phyloP scores from a whole-genome alignment of 345 rosid species.

The Erodium maritimum region DNA sequence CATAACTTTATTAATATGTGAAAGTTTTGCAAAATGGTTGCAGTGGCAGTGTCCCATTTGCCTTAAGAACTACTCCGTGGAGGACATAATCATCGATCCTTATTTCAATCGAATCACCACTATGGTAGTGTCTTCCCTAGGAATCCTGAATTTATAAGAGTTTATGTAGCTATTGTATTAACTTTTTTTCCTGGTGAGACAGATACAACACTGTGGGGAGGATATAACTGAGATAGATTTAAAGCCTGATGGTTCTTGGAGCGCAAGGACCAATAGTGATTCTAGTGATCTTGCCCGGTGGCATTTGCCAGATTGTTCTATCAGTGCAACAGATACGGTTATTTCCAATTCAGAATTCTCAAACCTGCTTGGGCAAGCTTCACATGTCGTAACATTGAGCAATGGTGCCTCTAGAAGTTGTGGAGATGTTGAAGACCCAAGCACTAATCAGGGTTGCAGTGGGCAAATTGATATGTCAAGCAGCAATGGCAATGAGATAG shows the following conservation, averaged over 20 bases:
- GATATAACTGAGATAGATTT: constrained; percentile 78
- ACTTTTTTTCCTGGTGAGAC: constrained; percentile 14
- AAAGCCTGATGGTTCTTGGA: constrained; percentile 97
- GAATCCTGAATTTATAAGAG: neutral
- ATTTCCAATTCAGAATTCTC: constrained; percentile 6
- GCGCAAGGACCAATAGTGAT: constrained; percentile 65
- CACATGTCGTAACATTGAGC: constrained; percentile 43
- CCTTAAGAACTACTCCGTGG: constrained; percentile 87
- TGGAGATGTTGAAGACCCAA: no score
- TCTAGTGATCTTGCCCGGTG: constrained; percentile 71
- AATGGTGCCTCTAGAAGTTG: no score
- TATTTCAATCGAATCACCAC: constrained; percentile 81
- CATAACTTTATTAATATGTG: constrained; percentile 6
- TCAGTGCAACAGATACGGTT: constrained; percentile 17
- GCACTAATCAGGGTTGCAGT: no score
- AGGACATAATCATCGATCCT: constrained; percentile 72
- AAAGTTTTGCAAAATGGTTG: constrained; percentile 14
- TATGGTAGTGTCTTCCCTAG: constrained; percentile 32
- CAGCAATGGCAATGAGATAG: constrained; percentile 57
- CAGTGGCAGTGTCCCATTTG: constrained; percentile 99
- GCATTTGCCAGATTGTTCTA: constrained; percentile 73
- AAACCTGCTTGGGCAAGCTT: constrained; percentile 9
- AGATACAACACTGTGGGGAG: constrained; percentile 85
- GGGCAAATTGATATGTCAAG: constrained; percentile 44
- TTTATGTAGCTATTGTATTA: neutral